Conservation (phyloP, 2,329 filamentous ascomycete species). For the Biscogniauxia mediterranea region DNA sequence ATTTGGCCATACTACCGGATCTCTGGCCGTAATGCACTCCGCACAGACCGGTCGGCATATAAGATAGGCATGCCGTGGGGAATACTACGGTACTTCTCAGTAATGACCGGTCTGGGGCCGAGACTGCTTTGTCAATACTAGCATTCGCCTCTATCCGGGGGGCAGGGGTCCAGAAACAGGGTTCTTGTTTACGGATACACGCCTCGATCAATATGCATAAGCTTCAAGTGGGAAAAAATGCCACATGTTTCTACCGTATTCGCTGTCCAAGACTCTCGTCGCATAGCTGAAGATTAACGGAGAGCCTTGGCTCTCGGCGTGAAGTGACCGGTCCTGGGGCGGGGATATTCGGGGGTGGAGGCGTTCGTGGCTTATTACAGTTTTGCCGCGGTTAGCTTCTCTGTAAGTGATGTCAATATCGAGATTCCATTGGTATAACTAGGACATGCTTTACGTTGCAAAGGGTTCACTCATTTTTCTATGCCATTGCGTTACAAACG, state of each 20-base stretch:
- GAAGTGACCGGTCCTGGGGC: neutral
- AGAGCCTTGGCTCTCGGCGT: neutral
- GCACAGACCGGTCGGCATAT: neutral
- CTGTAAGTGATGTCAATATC: neutral
- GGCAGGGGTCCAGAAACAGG: no score
- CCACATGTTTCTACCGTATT: neutral
- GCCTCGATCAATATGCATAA: neutral
- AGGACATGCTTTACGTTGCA: conserved; percentile 10
- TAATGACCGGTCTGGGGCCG: neutral
- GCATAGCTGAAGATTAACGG: neutral
- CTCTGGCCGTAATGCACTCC: neutral
- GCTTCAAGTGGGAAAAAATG: neutral
- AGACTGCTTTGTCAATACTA: neutral
- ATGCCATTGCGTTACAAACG: no score
- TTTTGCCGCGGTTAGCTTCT: neutral
- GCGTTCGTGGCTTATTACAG: neutral
- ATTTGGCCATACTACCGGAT: neutral
- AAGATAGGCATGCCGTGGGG: neutral
- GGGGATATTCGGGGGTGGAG: neutral
- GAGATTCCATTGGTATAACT: neutral
- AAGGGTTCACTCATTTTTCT: neutral
- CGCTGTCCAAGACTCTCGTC: neutral
- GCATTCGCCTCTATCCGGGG: neutral
- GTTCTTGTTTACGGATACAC: no score
- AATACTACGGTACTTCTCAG: neutral